Percentiles rank a stretch among this genome's conserved stretches.
phyloP scores from a whole-genome alignment of 2,329 filamentous ascomycete genomes.

The Colletotrichum tanaceti region DNA sequence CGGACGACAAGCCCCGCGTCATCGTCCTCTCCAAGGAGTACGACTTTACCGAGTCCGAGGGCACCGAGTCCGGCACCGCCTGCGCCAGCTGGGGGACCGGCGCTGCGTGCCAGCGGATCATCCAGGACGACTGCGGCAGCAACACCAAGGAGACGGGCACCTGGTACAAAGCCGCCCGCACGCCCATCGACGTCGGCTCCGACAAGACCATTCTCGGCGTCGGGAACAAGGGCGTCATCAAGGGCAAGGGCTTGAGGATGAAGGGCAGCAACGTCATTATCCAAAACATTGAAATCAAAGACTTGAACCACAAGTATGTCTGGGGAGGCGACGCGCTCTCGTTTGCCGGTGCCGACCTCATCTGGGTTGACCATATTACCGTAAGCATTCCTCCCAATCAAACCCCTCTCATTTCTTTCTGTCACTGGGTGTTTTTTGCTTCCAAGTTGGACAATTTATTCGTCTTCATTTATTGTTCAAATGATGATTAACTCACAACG shows the following conservation, averaged over 20 bases:
- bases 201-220: constrained; percentile 37
- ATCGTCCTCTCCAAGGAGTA: constrained; percentile 46
- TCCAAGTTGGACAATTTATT: not conserved
- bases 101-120: constrained; percentile 41
- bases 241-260: constrained; percentile 37
- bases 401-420: too few relatives aligned
- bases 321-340: constrained; percentile 36
- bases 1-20: constrained; percentile 42
- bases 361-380: constrained; percentile 38
- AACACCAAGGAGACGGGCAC: constrained; percentile 13
- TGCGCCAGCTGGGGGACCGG: constrained; percentile 44
- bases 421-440: not conserved
- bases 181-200: constrained; percentile 31
- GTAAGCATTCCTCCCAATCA: constrained; percentile 10
- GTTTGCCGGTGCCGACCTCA: constrained; percentile 31
- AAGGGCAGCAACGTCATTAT: constrained; percentile 36
- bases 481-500: too few relatives aligned
- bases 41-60: constrained; percentile 45
- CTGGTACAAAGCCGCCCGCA: constrained; percentile 33
- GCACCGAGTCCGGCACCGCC: constrained; percentile 45
- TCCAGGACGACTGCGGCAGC: constrained; percentile 34
- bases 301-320: constrained; percentile 36
- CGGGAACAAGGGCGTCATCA: constrained; percentile 30
- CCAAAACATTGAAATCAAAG: constrained; percentile 32
- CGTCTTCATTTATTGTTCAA: too few relatives aligned